These are phyloP conservation scores for Sugiyamaella pinicola DNA, from an alignment of 1,139 yeast species.

Conservation along the genomic window DNA sequence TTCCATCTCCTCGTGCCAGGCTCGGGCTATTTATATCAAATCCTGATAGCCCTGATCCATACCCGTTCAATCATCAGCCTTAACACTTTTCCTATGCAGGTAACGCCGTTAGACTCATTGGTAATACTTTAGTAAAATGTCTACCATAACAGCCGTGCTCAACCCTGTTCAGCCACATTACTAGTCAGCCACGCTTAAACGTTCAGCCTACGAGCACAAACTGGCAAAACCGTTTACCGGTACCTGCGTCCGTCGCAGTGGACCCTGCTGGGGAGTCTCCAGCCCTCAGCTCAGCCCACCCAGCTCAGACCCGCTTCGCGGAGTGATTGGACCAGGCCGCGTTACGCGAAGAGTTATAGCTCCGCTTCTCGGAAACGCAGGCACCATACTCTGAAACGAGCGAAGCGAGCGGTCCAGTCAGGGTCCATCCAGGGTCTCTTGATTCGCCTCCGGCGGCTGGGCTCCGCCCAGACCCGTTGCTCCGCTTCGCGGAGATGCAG, in stretches of 20 bases:
- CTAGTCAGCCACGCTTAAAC: neutral
- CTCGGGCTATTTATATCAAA: conserved; percentile 2
- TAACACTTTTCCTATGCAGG: conserved; percentile 3
- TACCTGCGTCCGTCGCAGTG: too few species aligned
- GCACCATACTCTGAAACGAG: too few species aligned
- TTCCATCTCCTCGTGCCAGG: neutral
- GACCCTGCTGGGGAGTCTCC: too few species aligned
- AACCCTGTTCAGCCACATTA: too few species aligned
- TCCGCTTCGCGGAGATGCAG: neutral
- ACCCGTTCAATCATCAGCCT: neutral
- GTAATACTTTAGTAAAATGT: conserved; percentile 9
- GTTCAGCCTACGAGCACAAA: neutral
- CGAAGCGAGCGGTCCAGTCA: too few species aligned
- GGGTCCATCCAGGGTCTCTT: neutral
- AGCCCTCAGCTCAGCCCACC: too few species aligned
- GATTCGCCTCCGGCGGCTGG: neutral
- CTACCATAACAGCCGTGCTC: conserved; percentile 5
- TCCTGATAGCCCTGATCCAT: neutral
- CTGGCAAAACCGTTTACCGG: neutral
- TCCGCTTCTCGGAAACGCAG: too few species aligned
- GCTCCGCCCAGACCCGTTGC: neutral
- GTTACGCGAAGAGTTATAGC: too few species aligned
- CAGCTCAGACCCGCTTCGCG: too few species aligned
- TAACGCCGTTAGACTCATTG: neutral
- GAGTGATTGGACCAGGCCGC: too few species aligned